phyloP scores from a whole-genome alignment of 805 yeast genomes.

The Dipodascopsis tothii region DNA sequence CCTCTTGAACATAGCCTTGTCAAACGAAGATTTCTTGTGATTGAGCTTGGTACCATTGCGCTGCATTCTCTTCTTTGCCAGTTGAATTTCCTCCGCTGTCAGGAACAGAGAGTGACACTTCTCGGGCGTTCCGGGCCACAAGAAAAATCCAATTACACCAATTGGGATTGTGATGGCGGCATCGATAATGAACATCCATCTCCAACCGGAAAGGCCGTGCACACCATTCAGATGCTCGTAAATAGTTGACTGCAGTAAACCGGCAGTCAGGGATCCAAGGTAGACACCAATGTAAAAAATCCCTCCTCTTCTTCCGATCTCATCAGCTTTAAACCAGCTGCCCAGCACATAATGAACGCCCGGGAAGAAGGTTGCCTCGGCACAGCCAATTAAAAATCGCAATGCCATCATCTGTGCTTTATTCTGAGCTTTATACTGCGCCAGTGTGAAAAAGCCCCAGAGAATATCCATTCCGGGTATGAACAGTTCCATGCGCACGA shows the following conservation, averaged over 20 bases:
- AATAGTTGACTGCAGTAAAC: slow-evolving; percentile 54
- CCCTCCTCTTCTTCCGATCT: slow-evolving; percentile 56
- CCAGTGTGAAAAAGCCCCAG: slow-evolving; percentile 62
- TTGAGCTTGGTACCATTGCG: slow-evolving; percentile 29
- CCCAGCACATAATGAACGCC: slow-evolving; percentile 53
- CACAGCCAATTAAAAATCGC: slow-evolving; percentile 59
- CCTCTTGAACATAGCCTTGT: slow-evolving; percentile 37
- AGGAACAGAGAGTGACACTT: slow-evolving; percentile 47
- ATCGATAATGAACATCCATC: slow-evolving; percentile 67
- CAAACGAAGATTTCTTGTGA: slow-evolving; percentile 11
- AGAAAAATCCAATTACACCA: slow-evolving; percentile 48
- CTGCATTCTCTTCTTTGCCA: slow-evolving; percentile 42
- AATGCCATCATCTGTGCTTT: slow-evolving; percentile 50
- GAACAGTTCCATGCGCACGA: slow-evolving; percentile 47
- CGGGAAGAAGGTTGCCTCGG: slow-evolving; percentile 51
- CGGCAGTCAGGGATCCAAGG: slow-evolving; percentile 55
- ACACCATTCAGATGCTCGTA: slow-evolving; percentile 42
- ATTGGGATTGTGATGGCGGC: slow-evolving; percentile 52
- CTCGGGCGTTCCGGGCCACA: slow-evolving; percentile 61
- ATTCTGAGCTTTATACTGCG: slow-evolving; percentile 43
- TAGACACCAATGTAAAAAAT: slow-evolving; percentile 56
- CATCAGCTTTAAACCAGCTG: slow-evolving; percentile 49
- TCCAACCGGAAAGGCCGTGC: slow-evolving; percentile 55
- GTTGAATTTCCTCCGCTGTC: slow-evolving; percentile 49
- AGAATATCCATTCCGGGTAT: slow-evolving; percentile 51